Conservation (phyloP, 148 eudicot genomes). For the Vaccinium darrowii region DNA sequence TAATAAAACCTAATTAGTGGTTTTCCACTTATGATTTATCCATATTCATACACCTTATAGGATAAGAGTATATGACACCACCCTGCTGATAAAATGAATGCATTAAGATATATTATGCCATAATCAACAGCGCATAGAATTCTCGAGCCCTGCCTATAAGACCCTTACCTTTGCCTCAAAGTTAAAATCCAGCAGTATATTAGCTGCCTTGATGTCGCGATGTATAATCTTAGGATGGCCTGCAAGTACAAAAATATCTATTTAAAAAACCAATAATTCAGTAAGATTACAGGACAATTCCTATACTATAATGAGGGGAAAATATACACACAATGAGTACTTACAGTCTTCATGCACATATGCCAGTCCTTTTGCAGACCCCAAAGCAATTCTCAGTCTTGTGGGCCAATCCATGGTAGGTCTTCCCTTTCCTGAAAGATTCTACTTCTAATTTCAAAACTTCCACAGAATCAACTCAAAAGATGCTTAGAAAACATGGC, state of each 20-base stretch:
- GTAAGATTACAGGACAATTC: background rate
- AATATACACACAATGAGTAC: constrained; percentile 17
- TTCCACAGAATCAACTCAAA: no score
- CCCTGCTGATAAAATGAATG: background rate
- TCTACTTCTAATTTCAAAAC: constrained; percentile 18
- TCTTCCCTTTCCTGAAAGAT: constrained; percentile 48
- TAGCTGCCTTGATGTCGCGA: constrained; percentile 88
- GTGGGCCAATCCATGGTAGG: constrained; percentile 64
- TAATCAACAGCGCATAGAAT: background rate
- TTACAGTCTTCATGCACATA: constrained; percentile 79
- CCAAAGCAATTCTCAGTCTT: constrained; percentile 67
- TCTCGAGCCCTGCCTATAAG: background rate
- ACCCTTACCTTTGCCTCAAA: constrained; percentile 88
- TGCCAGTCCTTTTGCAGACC: constrained; percentile 75
- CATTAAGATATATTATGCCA: background rate
- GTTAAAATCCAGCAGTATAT: constrained; percentile 76
- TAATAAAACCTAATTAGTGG: no score
- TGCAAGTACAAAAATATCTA: constrained; percentile 28
- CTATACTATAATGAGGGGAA: background rate
- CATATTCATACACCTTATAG: no score
- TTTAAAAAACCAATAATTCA: background rate
- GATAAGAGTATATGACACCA: no score
- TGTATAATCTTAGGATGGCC: constrained; percentile 97
- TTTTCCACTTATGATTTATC: no score
- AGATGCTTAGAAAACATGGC: no score